A percentile compares a stretch with the other conserved stretches of the same genome.
Conservation (phyloP, 495 filamentous ascomycete genomes). For the Rhypophila decipiens region DNA sequence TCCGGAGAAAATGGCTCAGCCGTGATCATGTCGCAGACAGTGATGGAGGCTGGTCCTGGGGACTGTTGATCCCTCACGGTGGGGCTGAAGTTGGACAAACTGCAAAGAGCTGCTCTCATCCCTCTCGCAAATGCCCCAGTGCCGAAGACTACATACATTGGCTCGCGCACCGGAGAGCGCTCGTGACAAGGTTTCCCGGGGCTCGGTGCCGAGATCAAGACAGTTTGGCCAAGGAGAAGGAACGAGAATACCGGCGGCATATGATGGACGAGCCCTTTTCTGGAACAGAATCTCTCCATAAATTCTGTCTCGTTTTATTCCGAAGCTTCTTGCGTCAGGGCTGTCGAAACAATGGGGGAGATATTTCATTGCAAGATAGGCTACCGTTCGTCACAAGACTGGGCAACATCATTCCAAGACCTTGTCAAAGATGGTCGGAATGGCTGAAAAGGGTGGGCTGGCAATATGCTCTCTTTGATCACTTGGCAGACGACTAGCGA, state of each 20-base stretch:
- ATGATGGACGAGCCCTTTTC: background rate
- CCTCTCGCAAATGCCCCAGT: constrained; percentile 6
- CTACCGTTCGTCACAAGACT: no score
- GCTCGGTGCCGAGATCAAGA: background rate
- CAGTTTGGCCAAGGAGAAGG: background rate
- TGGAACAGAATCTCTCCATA: background rate
- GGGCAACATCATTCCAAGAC: no score
- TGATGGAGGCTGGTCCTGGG: background rate
- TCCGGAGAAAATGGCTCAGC: constrained; percentile 2
- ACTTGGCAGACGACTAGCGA: background rate
- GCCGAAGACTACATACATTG: background rate
- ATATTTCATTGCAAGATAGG: no score
- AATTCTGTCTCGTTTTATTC: no score
- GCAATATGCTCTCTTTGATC: background rate
- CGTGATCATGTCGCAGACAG: background rate
- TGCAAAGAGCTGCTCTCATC: constrained; percentile 3
- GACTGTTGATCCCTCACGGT: constrained; percentile 5
- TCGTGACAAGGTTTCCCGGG: constrained; percentile 1
- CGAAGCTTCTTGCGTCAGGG: no score
- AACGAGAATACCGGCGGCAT: no score
- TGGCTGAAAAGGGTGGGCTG: no score
- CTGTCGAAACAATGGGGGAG: no score
- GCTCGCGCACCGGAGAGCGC: background rate
- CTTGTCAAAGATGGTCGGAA: no score
- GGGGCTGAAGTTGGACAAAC: constrained; percentile 13